phyloP scores from a whole-genome alignment of 768 basidiomycete species.

The Kwoniella pini region DNA sequence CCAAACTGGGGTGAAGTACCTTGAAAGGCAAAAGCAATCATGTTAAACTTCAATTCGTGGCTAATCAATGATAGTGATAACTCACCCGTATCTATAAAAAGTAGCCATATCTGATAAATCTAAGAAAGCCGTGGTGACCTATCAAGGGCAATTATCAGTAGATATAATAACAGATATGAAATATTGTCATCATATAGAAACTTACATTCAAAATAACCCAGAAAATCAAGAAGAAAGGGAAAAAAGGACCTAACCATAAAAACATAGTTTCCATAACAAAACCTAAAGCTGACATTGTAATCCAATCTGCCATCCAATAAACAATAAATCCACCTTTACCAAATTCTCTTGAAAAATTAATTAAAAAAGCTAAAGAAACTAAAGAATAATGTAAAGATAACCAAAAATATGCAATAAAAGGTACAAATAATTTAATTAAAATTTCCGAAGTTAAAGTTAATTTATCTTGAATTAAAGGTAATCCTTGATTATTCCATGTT shows the following conservation, averaged over 20 bases:
- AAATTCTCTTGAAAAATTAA: conserved; percentile 44
- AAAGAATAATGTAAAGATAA: conserved; percentile 49
- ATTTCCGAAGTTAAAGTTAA: conserved; percentile 37
- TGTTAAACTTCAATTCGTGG: too few species aligned
- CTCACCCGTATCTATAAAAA: conserved; percentile 52
- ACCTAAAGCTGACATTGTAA: conserved; percentile 43
- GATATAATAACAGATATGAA: not conserved
- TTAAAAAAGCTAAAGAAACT: conserved; percentile 49
- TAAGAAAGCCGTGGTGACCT: conserved; percentile 50
- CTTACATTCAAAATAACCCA: conserved; percentile 49
- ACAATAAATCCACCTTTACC: conserved; percentile 50
- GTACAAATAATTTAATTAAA: conserved; percentile 39
- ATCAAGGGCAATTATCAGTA: not conserved
- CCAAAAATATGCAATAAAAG: conserved; percentile 48
- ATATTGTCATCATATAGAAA: not conserved
- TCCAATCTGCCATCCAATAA: conserved; percentile 51
- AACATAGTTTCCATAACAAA: conserved; percentile 52
- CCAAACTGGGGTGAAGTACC: conserved; percentile 43
- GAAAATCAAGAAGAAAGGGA: conserved; percentile 54
- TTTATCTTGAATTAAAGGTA: conserved; percentile 37
- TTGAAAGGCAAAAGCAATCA: not conserved
- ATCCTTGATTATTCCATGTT: conserved; percentile 38
- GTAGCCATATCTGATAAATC: conserved; percentile 43
- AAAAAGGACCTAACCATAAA: conserved; percentile 47
- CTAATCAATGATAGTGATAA: too few species aligned